These are phyloP conservation scores for Penicillium steckii DNA, from an alignment of 495 filamentous ascomycete species.

Conservation along the genomic window DNA sequence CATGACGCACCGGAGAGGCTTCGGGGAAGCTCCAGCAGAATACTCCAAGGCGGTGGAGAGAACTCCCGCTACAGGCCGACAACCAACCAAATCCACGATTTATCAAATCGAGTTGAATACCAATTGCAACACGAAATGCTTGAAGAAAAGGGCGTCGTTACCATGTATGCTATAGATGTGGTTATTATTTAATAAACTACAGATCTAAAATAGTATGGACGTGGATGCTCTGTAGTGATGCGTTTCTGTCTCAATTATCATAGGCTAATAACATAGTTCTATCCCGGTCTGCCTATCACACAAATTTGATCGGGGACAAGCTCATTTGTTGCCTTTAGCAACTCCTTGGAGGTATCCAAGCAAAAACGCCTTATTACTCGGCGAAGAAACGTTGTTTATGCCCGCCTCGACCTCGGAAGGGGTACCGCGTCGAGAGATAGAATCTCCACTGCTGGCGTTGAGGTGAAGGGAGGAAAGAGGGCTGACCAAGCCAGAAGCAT, in stretches of 20 bases:
- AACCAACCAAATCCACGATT: background rate
- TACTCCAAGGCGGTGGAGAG: background rate
- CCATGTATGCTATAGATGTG: too few relatives aligned
- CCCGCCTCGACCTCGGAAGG: conserved; percentile 43
- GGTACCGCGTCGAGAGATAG: conserved; percentile 39
- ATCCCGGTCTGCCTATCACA: background rate
- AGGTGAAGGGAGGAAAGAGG: conserved; percentile 46
- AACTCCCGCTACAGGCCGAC: background rate
- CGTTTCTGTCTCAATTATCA: background rate
- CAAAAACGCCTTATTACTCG: conserved; percentile 73
- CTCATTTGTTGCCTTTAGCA: conserved; percentile 43
- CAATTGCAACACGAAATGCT: too few relatives aligned
- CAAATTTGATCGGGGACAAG: background rate
- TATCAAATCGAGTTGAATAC: background rate
- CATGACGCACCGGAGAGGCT: background rate
- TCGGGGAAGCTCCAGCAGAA: background rate
- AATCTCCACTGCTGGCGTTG: conserved; percentile 30
- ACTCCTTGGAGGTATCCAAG: conserved; percentile 71
- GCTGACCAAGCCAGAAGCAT: conserved; percentile 37
- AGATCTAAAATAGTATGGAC: too few relatives aligned
- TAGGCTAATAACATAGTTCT: background rate
- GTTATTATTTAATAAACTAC: too few relatives aligned
- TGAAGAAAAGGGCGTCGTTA: too few relatives aligned
- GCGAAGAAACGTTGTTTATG: conserved; percentile 51
- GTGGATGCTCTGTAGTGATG: too few relatives aligned